Base-by-base conservation (phyloP, 352 stramenopile genomes). In the Globisporangium nodosum region DNA sequence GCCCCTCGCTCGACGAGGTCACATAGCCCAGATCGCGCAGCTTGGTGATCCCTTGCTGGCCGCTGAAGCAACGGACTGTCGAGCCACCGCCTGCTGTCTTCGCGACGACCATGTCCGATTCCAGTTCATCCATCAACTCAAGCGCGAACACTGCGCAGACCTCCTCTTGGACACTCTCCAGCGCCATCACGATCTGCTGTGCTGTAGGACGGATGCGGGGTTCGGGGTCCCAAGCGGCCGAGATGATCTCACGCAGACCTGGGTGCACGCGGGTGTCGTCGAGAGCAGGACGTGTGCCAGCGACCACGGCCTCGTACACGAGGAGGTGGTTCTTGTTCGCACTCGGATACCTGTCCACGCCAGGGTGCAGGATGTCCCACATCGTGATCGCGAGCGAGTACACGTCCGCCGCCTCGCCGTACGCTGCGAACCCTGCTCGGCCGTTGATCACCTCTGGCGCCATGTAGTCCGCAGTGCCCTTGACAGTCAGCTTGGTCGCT, bases 391-490 rank as follows among this genome's bases (percentile, higher is more conserved):
- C 76, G 21, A 87, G 60, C 13, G 69, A 63, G 60, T 78, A 87
- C 12, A 87, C 59, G 45, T 87, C 76, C 12, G 74, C 70, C 1
- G 65, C 64, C 47, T 86, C 73, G 48, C 54, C 63, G 51, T 84
- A 87, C 27, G 49, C 49, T 4, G 63, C 60, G 15, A 60, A 49
- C 2, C 65, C 66, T 6, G 53, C 60, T 21, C 52, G 37, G 53
- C 65, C 71, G 30, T 67, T 64, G 52, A 88, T 79, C 3, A 88
- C 56, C 45, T 88, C 78, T 0, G 78, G 78, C 9, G 78, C 78
- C 78, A 87, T 79, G 64, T 83, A 84, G 27, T 77, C 63, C 12
- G 75, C 58, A 1, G 65, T 77, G 27, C 69, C 69, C 12, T 67
- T 60, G 33, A 83, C 69, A 0, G 60, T 61, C 47, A 60, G 48